Base-by-base conservation (phyloP, 2,329 filamentous ascomycete species). In the Hypoxylon sp. region DNA sequence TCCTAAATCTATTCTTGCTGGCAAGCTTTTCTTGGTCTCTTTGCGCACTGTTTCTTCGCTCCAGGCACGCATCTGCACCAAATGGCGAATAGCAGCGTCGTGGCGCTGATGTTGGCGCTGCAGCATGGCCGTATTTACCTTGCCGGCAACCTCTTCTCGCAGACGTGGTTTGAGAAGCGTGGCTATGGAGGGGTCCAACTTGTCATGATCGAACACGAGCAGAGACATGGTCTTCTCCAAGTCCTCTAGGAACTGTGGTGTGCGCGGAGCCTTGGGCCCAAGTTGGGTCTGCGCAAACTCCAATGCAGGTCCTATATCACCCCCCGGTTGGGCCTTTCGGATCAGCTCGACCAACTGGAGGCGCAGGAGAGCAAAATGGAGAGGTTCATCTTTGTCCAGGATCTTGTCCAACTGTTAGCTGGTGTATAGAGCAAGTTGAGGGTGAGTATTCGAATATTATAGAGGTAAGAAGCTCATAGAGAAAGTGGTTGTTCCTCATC, bases 341-440 rank as follows among this genome's bases (percentile, higher is more conserved):
- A 99, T 99, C 49, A 98, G 82, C 77, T 99, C 95, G 53, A 99
- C 90, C 4, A 99, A 83, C 73, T 99, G 95, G 33, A 99, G 83
- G 29, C 94, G 89, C 42, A 99, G 81, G 3, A 99, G 81, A 1
- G 91, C 87, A 75, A 99, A 99, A 73, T 98, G 93, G 41, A 99
- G 80, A 2, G 88, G 83, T 1, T 90, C 86, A 69, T 98, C 86
- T 59, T 83, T 84, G 72, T 99, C 95, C 59, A 99, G 78, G 23
- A 99, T 91, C 95, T 99, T 67, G 50, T 15, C 7, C 4, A 31
- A 23, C 33, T 13, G 53, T 72, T 61, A 71, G 68, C 41, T 4
- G 7, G 24, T 26, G 40, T n/a, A n/a, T 53, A 15, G n/a, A 8
- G 37, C 27, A 2, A 23, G 24, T 24, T 27, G 4, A 29, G 27